Base-by-base conservation (phyloP, 1,139 yeast species). In the Sugiyamaella paludigena region DNA sequence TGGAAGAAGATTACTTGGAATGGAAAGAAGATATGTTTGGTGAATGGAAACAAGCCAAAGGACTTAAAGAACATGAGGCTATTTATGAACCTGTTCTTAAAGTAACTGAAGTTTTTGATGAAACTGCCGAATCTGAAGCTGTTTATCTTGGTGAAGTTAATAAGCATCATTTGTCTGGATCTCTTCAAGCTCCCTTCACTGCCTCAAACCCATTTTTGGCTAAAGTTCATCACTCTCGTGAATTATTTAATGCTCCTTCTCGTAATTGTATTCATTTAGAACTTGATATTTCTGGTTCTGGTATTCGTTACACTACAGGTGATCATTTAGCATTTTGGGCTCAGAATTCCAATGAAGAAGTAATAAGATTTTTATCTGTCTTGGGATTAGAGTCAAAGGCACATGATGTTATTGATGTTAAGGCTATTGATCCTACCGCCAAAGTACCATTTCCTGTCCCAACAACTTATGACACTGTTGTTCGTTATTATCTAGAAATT, bases 301-400 rank as follows among this genome's bases (percentile, higher is more conserved):
- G 86, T 61, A 73, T 92, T 65, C 82, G 84, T 63, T 92, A 92
- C 68, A 76, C 89, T 45, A 92, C 98, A 9, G 98, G 98, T 67
- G 98, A 92, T 67, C 98, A 92, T 70, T 73, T 92, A 59, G 98
- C 96, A 10, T 74, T 92, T 52, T 87, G 97, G 95, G 92, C 98
- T 36, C 87, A 94, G 36, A 92, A 92, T 68, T 75, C 95, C 3
- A 76, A 84, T 63, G 88, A 83, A 63, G 82, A 87, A 61, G 83
- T 89, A 38, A 75, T 73, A 15, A 73, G 76, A 37, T 85, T 92
- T 60, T 70, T 85, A 54, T 61, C 72, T 44, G 81, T 87, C 8
- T 80, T 91, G 55, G 84, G 80, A 34, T 74, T 92, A 53, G 62
- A 68, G 28, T 75, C 72, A 36, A 80, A 79, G 59, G 74, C 74